Evolutionary conservation across 768 basidiomycete genomes (phyloP).

Genomic region (Galerina sulciceps): DNA sequence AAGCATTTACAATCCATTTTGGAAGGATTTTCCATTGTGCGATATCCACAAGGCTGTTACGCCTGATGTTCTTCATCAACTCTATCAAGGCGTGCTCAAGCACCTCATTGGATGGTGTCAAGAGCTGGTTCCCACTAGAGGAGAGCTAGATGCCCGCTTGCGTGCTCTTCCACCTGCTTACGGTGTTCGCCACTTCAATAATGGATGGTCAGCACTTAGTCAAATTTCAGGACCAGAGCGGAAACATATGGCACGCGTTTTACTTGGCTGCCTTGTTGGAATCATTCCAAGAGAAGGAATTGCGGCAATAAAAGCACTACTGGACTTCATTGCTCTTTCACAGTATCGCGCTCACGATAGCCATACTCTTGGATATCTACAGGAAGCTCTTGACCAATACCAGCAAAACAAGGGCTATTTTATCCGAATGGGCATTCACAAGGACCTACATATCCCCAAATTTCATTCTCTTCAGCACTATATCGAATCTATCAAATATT

Average conservation of each 20-base stretch:
- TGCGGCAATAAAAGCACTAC: constrained; percentile 18
- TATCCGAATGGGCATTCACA: constrained; percentile 13
- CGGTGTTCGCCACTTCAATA: constrained; percentile 38
- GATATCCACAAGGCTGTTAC: constrained; percentile 19
- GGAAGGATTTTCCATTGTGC: constrained; percentile 13
- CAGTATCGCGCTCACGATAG: constrained; percentile 29
- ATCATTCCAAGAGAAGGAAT: constrained; percentile 9
- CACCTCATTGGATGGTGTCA: constrained; percentile 13
- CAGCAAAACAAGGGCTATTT: constrained; percentile 17
- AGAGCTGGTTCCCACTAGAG: not conserved
- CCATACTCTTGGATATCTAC: constrained; percentile 16
- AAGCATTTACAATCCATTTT: constrained; percentile 15
- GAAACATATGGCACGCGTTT: constrained; percentile 35
- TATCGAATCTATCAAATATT: constrained; percentile 23
- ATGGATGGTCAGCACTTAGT: constrained; percentile 40
- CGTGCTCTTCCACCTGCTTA: constrained; percentile 35
- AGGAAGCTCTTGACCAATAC: constrained; percentile 10
- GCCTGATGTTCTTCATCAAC: constrained; percentile 21
- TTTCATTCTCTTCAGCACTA: constrained; percentile 23
- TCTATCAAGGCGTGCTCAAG: constrained; percentile 20
- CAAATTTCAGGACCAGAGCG: constrained; percentile 44
- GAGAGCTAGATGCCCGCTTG: constrained; percentile 20
- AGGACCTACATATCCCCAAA: constrained; percentile 39
- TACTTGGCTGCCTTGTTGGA: constrained; percentile 31
- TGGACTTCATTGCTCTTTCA: constrained; percentile 36